A percentile compares a stretch with the other conserved stretches of the same genome.
Evolutionary conservation across 2,329 filamentous ascomycete genomes (phyloP).

Genomic region (Aspergillus udagawae): DNA sequence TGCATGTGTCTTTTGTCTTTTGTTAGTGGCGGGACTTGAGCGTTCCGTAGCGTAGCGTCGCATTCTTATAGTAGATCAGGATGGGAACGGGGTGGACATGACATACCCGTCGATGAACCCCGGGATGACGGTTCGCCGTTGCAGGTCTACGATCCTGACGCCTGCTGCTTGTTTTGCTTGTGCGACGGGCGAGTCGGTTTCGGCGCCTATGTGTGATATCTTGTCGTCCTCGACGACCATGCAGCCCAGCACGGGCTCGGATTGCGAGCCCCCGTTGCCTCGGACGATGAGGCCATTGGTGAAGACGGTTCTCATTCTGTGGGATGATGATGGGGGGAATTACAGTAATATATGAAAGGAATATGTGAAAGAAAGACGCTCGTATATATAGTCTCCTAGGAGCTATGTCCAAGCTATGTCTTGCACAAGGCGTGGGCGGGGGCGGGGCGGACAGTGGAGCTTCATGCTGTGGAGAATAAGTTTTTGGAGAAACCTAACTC

Average conservation of each 20-base stretch:
- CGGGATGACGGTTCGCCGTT: constrained; percentile 38
- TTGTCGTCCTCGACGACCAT: constrained; percentile 39
- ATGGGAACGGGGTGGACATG: no score
- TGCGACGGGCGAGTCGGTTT: constrained; percentile 19
- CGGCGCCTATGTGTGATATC: constrained; percentile 38
- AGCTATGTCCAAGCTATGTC: not conserved
- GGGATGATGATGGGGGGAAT: not conserved
- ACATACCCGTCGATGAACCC: constrained; percentile 49
- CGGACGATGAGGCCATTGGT: constrained; percentile 12
- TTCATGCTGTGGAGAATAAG: not conserved
- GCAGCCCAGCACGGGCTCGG: constrained; percentile 3
- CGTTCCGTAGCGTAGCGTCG: not conserved
- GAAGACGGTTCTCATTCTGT: constrained; percentile 16
- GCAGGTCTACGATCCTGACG: constrained; percentile 27
- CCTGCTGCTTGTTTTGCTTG: constrained; percentile 13
- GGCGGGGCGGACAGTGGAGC: not conserved
- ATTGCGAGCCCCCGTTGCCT: not conserved
- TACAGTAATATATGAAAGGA: no score
- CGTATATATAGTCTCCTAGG: not conserved
- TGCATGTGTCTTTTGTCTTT: constrained; percentile 25
- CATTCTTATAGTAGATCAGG: no score
- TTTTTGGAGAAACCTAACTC: not conserved
- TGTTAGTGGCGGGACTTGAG: not conserved
- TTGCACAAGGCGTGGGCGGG: not conserved
- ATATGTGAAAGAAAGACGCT: not conserved